phyloP scores from a whole-genome alignment of 2,329 filamentous ascomycete genomes.

The Scytalidium sp. region DNA sequence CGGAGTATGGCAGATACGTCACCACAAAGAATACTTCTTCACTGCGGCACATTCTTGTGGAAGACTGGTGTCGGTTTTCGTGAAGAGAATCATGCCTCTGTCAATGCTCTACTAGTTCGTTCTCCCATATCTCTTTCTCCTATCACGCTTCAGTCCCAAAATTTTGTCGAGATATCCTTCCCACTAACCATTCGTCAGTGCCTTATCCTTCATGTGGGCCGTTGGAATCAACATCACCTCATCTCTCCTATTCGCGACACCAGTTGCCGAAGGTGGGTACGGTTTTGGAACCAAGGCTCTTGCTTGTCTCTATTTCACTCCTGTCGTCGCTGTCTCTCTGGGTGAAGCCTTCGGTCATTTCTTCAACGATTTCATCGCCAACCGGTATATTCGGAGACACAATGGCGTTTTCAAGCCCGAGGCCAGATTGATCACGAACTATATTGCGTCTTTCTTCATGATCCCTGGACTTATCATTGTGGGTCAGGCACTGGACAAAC shows the following conservation, averaged over 20 bases:
- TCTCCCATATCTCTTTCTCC: not conserved
- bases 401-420: conserved; percentile 9
- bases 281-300: conserved; percentile 14
- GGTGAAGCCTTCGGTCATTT: conserved; percentile 24
- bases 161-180: not conserved
- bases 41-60: conserved; percentile 15
- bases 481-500: conserved; percentile 14
- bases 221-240: conserved; percentile 23
- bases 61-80: conserved; percentile 14
- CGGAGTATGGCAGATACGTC: conserved; percentile 30
- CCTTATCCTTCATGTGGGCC: conserved; percentile 18
- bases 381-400: conserved; percentile 17
- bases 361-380: conserved; percentile 24
- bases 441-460: conserved; percentile 14
- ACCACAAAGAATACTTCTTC: conserved; percentile 28
- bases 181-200: not conserved
- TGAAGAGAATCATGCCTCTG: conserved; percentile 13
- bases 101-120: conserved; percentile 16
- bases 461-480: conserved; percentile 18
- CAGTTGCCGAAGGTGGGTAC: conserved; percentile 15
- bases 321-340: conserved; percentile 20
- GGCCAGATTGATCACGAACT: conserved; percentile 3
- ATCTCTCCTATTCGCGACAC: conserved; percentile 19
- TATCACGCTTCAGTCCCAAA: not conserved
- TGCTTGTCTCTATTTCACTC: conserved; percentile 25